These are phyloP conservation scores for Populus nigra DNA, from an alignment of 345 rosid genomes.

Conservation along the genomic window DNA sequence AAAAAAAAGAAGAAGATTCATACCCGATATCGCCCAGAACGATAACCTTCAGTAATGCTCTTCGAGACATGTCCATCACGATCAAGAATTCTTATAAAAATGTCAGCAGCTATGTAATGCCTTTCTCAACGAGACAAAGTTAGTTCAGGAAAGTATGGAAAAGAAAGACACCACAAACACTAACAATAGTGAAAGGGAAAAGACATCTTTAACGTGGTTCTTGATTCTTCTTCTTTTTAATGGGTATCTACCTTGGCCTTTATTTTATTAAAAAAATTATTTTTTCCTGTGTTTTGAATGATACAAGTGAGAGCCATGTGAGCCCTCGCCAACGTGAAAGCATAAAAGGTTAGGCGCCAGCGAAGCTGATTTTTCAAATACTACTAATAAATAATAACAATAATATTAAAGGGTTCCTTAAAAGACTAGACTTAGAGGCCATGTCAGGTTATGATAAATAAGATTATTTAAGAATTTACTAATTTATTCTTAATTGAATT, in stretches of 20 bases:
- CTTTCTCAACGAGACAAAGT: neutral
- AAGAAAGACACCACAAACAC: neutral
- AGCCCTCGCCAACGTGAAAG: conserved; percentile 35
- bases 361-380: conserved; percentile 32
- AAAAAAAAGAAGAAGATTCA: neutral
- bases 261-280: neutral
- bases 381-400: neutral
- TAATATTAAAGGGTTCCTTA: neutral
- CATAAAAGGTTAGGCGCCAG: conserved; percentile 28
- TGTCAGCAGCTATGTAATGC: neutral
- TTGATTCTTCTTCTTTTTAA: conserved; percentile 27
- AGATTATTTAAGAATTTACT: neutral
- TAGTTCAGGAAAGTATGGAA: neutral
- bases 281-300: neutral
- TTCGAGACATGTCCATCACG: conserved; percentile 47
- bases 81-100: neutral
- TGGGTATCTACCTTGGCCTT: neutral
- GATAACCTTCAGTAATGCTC: conserved; percentile 79
- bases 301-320: conserved; percentile 34
- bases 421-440: too few species aligned
- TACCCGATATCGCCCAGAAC: conserved; percentile 92
- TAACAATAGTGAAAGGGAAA: conserved; percentile 2
- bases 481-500: neutral
- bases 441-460: too few species aligned
- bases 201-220: conserved; percentile 21